Base-by-base conservation (phyloP, 331 rosid genomes). In the Quercus tomentella region DNA sequence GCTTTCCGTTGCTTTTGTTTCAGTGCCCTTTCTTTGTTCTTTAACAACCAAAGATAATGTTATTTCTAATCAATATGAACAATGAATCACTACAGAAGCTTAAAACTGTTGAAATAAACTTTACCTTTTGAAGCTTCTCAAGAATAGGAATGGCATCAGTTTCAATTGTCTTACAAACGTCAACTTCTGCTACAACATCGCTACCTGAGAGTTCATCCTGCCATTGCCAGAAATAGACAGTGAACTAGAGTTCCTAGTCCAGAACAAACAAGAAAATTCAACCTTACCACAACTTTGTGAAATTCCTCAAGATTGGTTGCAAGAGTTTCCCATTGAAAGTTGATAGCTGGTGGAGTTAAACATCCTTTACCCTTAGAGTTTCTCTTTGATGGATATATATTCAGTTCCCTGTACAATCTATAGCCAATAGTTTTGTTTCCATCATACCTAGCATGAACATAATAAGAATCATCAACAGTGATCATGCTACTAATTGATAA, bases 251-350 rank as follows among this genome's bases (percentile, higher is more conserved):
- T 51, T 60, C 75, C 68, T 37, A 77, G 76, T 72, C 45, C 14
- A 22, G 20, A 11, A 23, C 56, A 57, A 31, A 37, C 49, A 57
- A 4, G 72, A 58, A 72, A 83, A 52, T 41, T 76, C 75, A 49
- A 66, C 84, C 94, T 82, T 86, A 91, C 99, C 66, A 72, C 87
- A 84, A 87, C 86, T 89, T 83, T 76, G 22, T 82, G 85, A 84
- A 90, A 86, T 76, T 88, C 91, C 81, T 86, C 75, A 10, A 90
- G 88, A 86, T 82, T 84, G 75, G 97, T 85, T 23, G 98, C 99
- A 72, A 95, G 73, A 41, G 94, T 93, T 90, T 95, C 94, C 99
- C 98, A 93, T 52, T 81, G 87, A 68, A 81, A 85, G 74, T 60
- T 84, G 75, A 84, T 69, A 62, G 49, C 52, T 70, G 96, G 87